phyloP scores from a whole-genome alignment of 1,139 yeast genomes.

The Debaryomycetaceae sp. region DNA sequence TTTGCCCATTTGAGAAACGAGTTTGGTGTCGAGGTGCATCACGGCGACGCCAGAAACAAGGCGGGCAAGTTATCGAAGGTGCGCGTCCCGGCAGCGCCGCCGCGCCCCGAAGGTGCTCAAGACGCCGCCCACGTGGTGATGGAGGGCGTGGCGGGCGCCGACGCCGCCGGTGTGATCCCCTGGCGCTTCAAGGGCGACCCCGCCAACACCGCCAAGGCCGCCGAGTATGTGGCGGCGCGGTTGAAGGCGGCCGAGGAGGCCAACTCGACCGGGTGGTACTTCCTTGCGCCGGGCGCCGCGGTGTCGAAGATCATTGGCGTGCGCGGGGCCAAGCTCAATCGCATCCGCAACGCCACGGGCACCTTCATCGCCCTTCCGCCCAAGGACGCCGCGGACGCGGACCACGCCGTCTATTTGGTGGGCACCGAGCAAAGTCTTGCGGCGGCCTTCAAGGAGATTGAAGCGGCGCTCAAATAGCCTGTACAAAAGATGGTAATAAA shows the following conservation, averaged over 20 bases:
- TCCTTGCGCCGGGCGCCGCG: slow-evolving; percentile 27
- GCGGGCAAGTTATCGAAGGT: slow-evolving; percentile 48
- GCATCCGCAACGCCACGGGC: slow-evolving; percentile 55
- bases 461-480: slow-evolving; percentile 5
- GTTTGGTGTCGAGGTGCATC: slow-evolving; percentile 57
- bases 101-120: no score
- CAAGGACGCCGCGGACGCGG: slow-evolving; percentile 44
- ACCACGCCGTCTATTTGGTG: slow-evolving; percentile 31
- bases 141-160: slow-evolving; percentile 23
- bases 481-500: background rate
- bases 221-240: slow-evolving; percentile 30
- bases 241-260: slow-evolving; percentile 33
- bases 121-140: slow-evolving; percentile 48
- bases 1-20: slow-evolving; percentile 54
- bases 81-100: slow-evolving; percentile 45
- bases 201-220: slow-evolving; percentile 35
- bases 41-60: slow-evolving; percentile 48
- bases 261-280: slow-evolving; percentile 34
- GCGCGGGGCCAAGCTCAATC: slow-evolving; percentile 64
- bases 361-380: slow-evolving; percentile 63
- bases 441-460: slow-evolving; percentile 24
- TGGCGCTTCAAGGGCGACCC: slow-evolving; percentile 60
- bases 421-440: slow-evolving; percentile 30
- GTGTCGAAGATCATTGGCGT: slow-evolving; percentile 70
- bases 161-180: slow-evolving; percentile 39